A percentile compares a stretch with the other conserved stretches of the same genome.
Evolutionary conservation across 495 filamentous ascomycete species (phyloP).

Genomic region (Clohesyomyces aquaticus): DNA sequence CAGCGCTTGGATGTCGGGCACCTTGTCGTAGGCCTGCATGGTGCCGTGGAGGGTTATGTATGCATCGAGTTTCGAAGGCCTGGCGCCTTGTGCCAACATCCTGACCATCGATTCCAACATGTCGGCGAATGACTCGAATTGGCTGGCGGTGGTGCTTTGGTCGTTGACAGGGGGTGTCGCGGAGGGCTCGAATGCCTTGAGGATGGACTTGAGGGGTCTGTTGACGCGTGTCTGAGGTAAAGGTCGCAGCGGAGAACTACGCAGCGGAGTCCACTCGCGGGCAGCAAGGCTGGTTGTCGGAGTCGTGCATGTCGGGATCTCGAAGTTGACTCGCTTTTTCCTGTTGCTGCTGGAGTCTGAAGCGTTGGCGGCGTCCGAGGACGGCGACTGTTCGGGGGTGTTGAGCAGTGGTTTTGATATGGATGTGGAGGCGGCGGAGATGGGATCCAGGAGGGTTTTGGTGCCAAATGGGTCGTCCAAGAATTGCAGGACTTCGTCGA

Average conservation of each 20-base stretch:
- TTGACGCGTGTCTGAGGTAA: slow-evolving; percentile 64
- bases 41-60: slow-evolving; percentile 79
- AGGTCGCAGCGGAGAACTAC: slow-evolving; percentile 51
- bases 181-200: slow-evolving; percentile 65
- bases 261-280: slow-evolving; percentile 52
- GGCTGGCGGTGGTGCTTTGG: slow-evolving; percentile 45
- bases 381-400: slow-evolving; percentile 54
- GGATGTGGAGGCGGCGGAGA: too few species aligned
- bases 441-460: slow-evolving; percentile 13
- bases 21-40: slow-evolving; percentile 70
- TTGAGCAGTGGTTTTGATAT: slow-evolving; percentile 41
- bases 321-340: slow-evolving; percentile 62
- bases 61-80: slow-evolving; percentile 75
- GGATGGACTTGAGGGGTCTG: slow-evolving; percentile 80
- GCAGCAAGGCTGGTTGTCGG: slow-evolving; percentile 62
- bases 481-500: slow-evolving; percentile 44
- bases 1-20: slow-evolving; percentile 67
- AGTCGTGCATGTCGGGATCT: slow-evolving; percentile 67
- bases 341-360: slow-evolving; percentile 49
- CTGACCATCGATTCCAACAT: slow-evolving; percentile 85
- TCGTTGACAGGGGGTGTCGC: slow-evolving; percentile 48
- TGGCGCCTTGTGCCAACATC: slow-evolving; percentile 72
- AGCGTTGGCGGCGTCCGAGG: slow-evolving; percentile 49
- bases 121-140: slow-evolving; percentile 57
- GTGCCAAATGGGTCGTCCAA: slow-evolving; percentile 44